These are phyloP conservation scores for Mentha longifolia DNA, from an alignment of 257 asterid genomes.

Conservation along the genomic window DNA sequence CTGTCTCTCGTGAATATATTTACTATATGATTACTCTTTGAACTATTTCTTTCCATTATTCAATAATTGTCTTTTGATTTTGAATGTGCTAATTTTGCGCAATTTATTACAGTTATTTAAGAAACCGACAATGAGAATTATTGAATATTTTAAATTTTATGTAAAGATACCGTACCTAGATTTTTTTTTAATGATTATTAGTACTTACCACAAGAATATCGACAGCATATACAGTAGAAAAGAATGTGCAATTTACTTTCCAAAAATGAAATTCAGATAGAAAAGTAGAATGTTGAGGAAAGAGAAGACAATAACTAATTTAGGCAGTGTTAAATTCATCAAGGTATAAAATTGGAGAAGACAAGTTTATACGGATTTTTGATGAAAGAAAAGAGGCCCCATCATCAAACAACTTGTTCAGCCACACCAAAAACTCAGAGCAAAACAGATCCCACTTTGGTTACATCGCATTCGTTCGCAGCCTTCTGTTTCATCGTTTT, in stretches of 20 bases:
- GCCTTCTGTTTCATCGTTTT: background rate
- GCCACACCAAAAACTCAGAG: slow-evolving; percentile 24
- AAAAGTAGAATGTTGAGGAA: background rate
- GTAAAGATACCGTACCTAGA: too few species aligned
- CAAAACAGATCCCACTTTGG: slow-evolving; percentile 22
- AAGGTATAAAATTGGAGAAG: background rate
- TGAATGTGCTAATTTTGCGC: too few species aligned
- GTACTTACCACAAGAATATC: too few species aligned
- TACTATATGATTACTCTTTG: background rate
- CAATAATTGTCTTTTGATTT: background rate
- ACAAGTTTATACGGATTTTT: background rate
- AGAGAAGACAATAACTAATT: slow-evolving; percentile 12
- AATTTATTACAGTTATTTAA: too few species aligned
- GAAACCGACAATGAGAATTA: background rate
- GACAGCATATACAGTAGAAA: background rate
- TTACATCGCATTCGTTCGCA: background rate
- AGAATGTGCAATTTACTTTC: background rate
- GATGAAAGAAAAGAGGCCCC: slow-evolving; percentile 29
- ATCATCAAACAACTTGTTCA: slow-evolving; percentile 25
- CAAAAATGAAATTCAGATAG: background rate
- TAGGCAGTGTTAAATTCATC: background rate
- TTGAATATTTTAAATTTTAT: background rate
- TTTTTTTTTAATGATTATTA: too few species aligned
- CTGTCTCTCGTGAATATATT: background rate
- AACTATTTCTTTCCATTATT: background rate